Evolutionary conservation across 306 rosid species (phyloP), one percentile per base, ranked within the genome.

Genomic region (Oxytropis ochrocephala): DNA sequence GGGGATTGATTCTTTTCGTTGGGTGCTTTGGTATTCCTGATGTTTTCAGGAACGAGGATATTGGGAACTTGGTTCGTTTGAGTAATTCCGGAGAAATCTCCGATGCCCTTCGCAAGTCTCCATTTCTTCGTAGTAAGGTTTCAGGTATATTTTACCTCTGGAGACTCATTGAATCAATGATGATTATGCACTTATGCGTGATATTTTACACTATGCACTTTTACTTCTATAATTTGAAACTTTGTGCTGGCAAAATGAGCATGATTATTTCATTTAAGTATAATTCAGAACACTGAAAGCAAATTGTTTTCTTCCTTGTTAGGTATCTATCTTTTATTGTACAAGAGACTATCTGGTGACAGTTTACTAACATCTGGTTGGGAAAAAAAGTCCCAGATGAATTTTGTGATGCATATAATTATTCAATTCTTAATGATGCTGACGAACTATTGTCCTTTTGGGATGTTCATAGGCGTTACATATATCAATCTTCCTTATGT

Each of bases 1-100:
- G 74, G 74, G 91, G 91, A 14, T 83, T 86, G 88, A 43, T 83
- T 67, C 70, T 86, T 27, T 80, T 83, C 17, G 33, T 86, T 66
- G 91, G 83, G 35, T 68, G 76, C 32, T 86, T 78, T 67, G 88
- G 88, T 44, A 76, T 83, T 48, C 86, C 88, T 1, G 2, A 7
- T 70, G 8, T 16, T 35, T 86, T 83, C 60, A 64, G 52, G 30
- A 73, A 83, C 12, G 78, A 83, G 9, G 91, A 86, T 43, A 18
- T 86, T 30, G 44, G 33, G 54, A 71, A 74, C 74, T 80, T 86
- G 77, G 53, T 86, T 49, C 79, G 51, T 10, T 65, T 73, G 60
- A 76, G 85, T 64, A 76, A 81, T 55, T 48, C 75, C 2, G 44
- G 72, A 38, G 83, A 82, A 48, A 70, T 83, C 30, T 56, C 72